Evolutionary conservation across 2,329 filamentous ascomycete genomes (phyloP).

Genomic region (Aspergillus puulaauensis): DNA sequence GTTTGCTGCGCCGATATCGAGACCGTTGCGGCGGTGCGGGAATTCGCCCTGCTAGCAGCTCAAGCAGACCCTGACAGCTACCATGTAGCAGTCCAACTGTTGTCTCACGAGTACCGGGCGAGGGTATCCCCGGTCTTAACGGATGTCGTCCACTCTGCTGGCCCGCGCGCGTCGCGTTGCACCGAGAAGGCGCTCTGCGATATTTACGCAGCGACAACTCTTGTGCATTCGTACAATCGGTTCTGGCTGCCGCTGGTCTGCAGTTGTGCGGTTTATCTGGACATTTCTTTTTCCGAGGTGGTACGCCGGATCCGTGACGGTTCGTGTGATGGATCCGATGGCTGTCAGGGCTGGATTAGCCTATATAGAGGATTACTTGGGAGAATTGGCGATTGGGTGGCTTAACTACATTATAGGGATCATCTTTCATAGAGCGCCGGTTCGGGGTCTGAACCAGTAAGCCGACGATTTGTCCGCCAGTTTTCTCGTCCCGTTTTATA

Average conservation of each 20-base stretch:
- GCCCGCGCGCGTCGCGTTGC: neutral
- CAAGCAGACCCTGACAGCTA: constrained; percentile 10
- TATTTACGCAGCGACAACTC: constrained; percentile 10
- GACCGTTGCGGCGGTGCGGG: constrained; percentile 7
- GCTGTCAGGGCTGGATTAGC: neutral
- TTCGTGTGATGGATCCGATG: neutral
- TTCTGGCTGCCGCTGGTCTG: constrained; percentile 18
- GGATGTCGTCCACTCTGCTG: neutral
- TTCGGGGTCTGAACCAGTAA: too few species aligned
- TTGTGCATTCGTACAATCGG: constrained; percentile 12
- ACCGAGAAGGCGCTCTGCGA: neutral
- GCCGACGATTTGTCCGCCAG: too few species aligned
- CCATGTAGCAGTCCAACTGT: constrained; percentile 8
- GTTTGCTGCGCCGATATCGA: constrained; percentile 15
- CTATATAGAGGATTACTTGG: neutral
- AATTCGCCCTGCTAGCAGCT: constrained; percentile 8
- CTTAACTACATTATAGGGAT: neutral
- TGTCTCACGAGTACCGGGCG: constrained; percentile 11
- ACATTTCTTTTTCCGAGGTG: constrained; percentile 10
- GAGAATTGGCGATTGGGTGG: neutral
- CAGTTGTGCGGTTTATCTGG: constrained; percentile 13
- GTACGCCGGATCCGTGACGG: neutral
- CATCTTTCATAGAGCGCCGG: too few species aligned
- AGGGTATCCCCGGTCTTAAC: neutral
- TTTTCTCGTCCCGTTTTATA: too few species aligned